Base-by-base conservation (phyloP, 225 moss, liverwort and hornwort species). In the Lunularia cruciata region DNA sequence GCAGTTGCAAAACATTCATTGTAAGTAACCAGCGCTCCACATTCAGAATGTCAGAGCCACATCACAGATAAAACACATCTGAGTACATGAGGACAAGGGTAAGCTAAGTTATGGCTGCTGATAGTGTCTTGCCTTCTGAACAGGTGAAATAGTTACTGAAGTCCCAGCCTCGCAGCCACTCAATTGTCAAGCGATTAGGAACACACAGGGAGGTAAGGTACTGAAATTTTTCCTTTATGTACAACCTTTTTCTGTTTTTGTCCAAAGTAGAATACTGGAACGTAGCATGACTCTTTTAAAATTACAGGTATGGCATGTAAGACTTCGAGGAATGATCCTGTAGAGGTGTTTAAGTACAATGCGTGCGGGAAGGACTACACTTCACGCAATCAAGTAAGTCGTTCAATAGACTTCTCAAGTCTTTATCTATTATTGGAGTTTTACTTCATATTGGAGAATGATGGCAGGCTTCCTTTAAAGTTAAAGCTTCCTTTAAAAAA, bases 161-260 rank as follows among this genome's bases (percentile, higher is more conserved):
- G 43, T 42, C 45, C 63, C 63, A 27, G 26, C 42, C 28, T 26
- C 42, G 7, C 26, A 63, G 23, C 27, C 63, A 43, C 43, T 45
- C 22, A 57, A 39, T 14, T 40, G 71, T 33, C 81, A 86, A 76
- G 78, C 72, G 18, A 79, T 86, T 60, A 79, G 73, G 11, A 88
- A 92, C 67, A 84, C 72, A 64, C 79, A 74, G 60, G 79, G 83
- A 80, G 78, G 92, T 90, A 79, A 90, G 85, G 23, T 18, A 18
- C 46, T 31, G 40, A 47, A 58, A 18, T 18, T 5, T 4, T 2
- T 33, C 45, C 46, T 58, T 36, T 9, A 59, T 8, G 20, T 23
- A 5, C 49, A 72, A n/a, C n/a, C n/a, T n/a, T n/a, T n/a, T n/a
- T n/a, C n/a, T n/a, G n/a, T n/a, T n/a, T n/a, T n/a, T n/a, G n/a